Base-by-base conservation (phyloP, 2,329 filamentous ascomycete species). In the Mycocentrospora acerina region DNA sequence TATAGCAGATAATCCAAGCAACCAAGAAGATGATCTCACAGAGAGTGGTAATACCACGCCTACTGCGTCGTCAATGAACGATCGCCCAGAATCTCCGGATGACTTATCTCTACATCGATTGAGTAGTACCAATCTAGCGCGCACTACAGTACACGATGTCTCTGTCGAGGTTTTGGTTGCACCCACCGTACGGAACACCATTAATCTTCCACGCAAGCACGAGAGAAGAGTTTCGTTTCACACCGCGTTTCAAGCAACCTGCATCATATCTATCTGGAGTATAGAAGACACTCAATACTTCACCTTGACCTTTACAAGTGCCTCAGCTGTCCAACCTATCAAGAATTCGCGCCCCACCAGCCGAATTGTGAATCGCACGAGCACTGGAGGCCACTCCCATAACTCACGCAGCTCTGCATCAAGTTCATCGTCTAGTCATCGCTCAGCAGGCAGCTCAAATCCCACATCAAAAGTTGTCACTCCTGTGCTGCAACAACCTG, bases 241-340 rank as follows among this genome's bases (percentile, higher is more conserved):
- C 7, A 39, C 57, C 22, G 68, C 74, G 22, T 64, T 80, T 0
- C 79, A 80, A 46, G 83, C 86, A 15, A 85, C 83, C 48, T 87
- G 90, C 83, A 87, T 89, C 31, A 80, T 90, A 15, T 86, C 82
- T 1, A 78, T 87, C 6, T 90, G 85, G 83, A 72, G 79, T n/a
- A 79, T 85, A 26, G 80, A 86, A 28, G 74, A 77, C 14, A 78
- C 83, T 50, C 80, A 76, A 8, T 89, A 84, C 64, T 90, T 82
- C 58, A 89, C 84, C 2, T 69, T 90, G 41, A 88, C 85, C 0
- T 90, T 90, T 44, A 90, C 85, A 9, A 82, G 76, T 44, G 76
- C 79, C 12, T 52, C 52, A 32, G 26, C 49, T 15, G 48, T 47
- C n/a, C 47, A 50, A 3, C 7, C 45, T 22, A 22, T 37, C 16